Evolutionary conservation across 306 rosid genomes (phyloP), one percentile per base, ranked within the genome.

Genomic region (Amphicarpaea edgeworthii): DNA sequence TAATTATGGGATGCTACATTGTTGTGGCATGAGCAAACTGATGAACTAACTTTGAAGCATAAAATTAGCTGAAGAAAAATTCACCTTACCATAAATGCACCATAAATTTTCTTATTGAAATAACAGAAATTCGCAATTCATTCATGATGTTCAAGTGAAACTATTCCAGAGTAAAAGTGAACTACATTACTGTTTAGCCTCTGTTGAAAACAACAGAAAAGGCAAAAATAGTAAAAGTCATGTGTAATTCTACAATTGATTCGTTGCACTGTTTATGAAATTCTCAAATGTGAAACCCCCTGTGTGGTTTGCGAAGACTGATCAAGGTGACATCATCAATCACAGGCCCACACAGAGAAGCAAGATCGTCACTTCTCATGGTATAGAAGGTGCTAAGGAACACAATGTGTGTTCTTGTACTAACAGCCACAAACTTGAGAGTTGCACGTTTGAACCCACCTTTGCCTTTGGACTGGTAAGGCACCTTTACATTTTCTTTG

Each of bases 311-410:
- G 43, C 94, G 85, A 7, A 90, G 71, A 75, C 96, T 90, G 16
- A 91, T 28, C 76, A 93, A 51, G 79, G 63, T 86, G 10, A 90
- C 93, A 70, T 93, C 93, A 67, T 93, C 98, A 71, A 93, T 77
- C 11, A 93, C 98, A 30, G 98, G 98, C 2, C 98, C 98, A 76
- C 98, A 93, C 5, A 93, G 85, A 1, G 98, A 91, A 69, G 98
- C 91, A 47, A 83, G 83, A 73, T 93, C 98, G 21, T 93, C 97
- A 51, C 93, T 93, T 76, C 98, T 81, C 94, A 88, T 91, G 37
- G 87, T 83, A 85, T 93, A 93, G 77, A 79, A 93, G 0, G 96
- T 93, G 84, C 97, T 91, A 0, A 91, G 78, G 82, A 93, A 93
- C 90, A 87, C 82, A 5, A 93, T 12, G 1, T 94, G 74, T 7